Conservation (phyloP, 164 flowering plant species). For the Chimonanthus praecox region DNA sequence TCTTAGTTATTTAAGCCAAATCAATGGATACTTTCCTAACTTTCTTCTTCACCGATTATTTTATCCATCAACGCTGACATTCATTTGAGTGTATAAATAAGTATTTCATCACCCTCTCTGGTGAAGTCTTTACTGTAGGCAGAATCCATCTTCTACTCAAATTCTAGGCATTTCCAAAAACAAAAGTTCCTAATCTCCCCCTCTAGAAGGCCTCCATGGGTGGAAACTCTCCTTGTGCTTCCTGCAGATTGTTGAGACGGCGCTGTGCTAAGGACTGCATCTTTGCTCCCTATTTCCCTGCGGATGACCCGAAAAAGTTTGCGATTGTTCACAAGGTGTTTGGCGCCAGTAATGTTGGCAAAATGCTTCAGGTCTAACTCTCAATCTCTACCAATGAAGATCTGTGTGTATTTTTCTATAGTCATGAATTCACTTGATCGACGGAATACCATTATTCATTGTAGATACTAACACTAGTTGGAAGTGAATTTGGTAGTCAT, state of each 20-base stretch:
- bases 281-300: constrained; percentile 85
- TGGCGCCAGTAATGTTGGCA: constrained; percentile 90
- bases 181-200: not conserved
- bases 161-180: too few relatives aligned
- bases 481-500: too few relatives aligned
- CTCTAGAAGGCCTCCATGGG: constrained; percentile 30
- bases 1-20: too few relatives aligned
- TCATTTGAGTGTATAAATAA: not conserved
- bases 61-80: too few relatives aligned
- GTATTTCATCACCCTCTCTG: not conserved
- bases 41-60: too few relatives aligned
- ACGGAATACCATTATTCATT: too few relatives aligned
- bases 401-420: too few relatives aligned
- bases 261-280: constrained; percentile 88
- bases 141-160: too few relatives aligned
- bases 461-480: too few relatives aligned
- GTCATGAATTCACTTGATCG: too few relatives aligned
- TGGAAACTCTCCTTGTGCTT: constrained; percentile 82
- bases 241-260: constrained; percentile 81
- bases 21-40: too few relatives aligned
- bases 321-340: constrained; percentile 88
- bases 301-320: constrained; percentile 81
- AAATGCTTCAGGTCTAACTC: constrained; percentile 72
- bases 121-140: too few relatives aligned
- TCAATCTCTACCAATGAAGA: constrained; percentile 1